Conservation (phyloP, 352 stramenopile species). For the Stramenopiles sp. region DNA sequence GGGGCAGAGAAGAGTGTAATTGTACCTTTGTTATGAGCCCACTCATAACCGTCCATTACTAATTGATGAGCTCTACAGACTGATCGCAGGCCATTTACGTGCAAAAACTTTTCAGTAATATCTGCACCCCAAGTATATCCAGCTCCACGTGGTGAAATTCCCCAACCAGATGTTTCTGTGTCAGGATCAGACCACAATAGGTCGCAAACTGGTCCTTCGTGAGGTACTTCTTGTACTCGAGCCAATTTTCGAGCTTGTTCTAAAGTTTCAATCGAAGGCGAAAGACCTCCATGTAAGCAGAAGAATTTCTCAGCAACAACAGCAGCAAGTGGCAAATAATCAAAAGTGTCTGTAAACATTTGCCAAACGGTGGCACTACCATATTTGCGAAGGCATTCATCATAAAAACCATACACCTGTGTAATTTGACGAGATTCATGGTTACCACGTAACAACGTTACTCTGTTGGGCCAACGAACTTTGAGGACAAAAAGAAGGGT, state of each 20-base stretch:
- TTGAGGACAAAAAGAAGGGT: constrained; percentile 61
- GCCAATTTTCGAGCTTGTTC: constrained; percentile 70
- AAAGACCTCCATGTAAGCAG: constrained; percentile 46
- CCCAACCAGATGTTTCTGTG: constrained; percentile 58
- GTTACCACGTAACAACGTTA: constrained; percentile 52
- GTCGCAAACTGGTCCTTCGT: constrained; percentile 90
- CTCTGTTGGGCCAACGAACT: constrained; percentile 52
- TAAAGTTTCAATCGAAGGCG: constrained; percentile 42
- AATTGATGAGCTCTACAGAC: constrained; percentile 65
- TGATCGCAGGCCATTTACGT: constrained; percentile 55
- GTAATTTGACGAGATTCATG: constrained; percentile 85
- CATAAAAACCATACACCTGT: constrained; percentile 80
- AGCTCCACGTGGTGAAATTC: constrained; percentile 53
- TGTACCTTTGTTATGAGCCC: constrained; percentile 47
- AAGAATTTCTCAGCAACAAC: constrained; percentile 74
- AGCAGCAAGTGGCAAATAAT: constrained; percentile 75
- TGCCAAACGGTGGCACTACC: constrained; percentile 94
- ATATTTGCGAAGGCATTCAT: constrained; percentile 94
- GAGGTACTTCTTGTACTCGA: constrained; percentile 56
- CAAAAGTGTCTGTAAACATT: constrained; percentile 66
- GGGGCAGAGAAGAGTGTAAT: constrained; percentile 59
- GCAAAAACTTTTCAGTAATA: constrained; percentile 58
- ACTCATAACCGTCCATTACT: constrained; percentile 68
- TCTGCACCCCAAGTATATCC: constrained; percentile 64
- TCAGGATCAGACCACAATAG: constrained; percentile 86